phyloP scores from a whole-genome alignment of 805 yeast species.

The Zygotorulaspora sp. region DNA sequence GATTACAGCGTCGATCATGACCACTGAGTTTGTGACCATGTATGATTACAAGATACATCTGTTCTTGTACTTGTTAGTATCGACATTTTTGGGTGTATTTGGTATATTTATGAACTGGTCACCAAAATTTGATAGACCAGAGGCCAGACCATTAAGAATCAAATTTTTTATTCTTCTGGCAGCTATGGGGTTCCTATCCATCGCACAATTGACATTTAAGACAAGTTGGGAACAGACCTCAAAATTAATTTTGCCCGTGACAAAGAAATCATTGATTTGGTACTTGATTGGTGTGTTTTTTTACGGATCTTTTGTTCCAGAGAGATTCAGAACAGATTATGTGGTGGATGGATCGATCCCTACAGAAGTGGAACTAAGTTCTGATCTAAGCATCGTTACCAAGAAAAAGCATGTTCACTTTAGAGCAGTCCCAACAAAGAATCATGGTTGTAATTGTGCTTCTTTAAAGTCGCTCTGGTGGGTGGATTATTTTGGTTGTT shows the following conservation, averaged over 20 bases:
- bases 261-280: slow-evolving; percentile 61
- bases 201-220: slow-evolving; percentile 46
- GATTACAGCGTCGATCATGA: slow-evolving; percentile 82
- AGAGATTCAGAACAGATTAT: slow-evolving; percentile 75
- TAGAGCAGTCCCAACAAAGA: slow-evolving; percentile 37
- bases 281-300: slow-evolving; percentile 79
- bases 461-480: slow-evolving; percentile 66
- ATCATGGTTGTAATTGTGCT: slow-evolving; percentile 25
- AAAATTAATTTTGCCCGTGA: slow-evolving; percentile 59
- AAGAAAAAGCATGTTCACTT: slow-evolving; percentile 38
- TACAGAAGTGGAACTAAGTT: slow-evolving; percentile 32
- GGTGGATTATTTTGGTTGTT: slow-evolving; percentile 68
- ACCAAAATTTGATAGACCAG: slow-evolving; percentile 86
- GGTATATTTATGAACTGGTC: slow-evolving; percentile 88
- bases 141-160: slow-evolving; percentile 73
- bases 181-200: slow-evolving; percentile 65
- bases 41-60: slow-evolving; percentile 33
- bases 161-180: slow-evolving; percentile 77
- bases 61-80: slow-evolving; percentile 49
- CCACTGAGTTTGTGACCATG: slow-evolving; percentile 78
- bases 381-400: slow-evolving; percentile 31
- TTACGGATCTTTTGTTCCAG: slow-evolving; percentile 86
- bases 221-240: slow-evolving; percentile 54
- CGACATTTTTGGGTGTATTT: slow-evolving; percentile 59
- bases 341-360: slow-evolving; percentile 45